phyloP scores from a whole-genome alignment of 345 rosid species.

The Lumnitzera littorea region DNA sequence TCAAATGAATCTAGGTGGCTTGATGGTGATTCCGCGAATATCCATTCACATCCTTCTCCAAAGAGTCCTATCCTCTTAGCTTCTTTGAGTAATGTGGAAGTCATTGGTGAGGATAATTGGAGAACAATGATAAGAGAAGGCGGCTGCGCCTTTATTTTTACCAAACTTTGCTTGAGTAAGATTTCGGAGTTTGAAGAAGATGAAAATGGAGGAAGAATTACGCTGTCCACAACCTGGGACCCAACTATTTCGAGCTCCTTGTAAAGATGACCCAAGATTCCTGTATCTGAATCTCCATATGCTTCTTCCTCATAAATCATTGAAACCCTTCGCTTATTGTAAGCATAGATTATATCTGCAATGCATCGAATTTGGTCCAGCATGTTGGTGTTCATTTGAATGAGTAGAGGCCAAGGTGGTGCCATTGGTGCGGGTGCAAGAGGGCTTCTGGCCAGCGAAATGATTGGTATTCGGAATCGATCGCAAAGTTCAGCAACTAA shows the following conservation, averaged over 20 bases:
- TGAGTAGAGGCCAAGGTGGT: slow-evolving; percentile 32
- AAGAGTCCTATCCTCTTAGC: slow-evolving; percentile 30
- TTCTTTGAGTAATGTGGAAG: slow-evolving; percentile 26
- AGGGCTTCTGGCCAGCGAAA: slow-evolving; percentile 30
- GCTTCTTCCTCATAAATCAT: slow-evolving; percentile 33
- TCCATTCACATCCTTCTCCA: slow-evolving; percentile 38
- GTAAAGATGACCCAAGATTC: slow-evolving; percentile 18
- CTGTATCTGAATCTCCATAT: slow-evolving; percentile 22
- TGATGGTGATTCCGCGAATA: slow-evolving; percentile 23
- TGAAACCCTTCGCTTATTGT: slow-evolving; percentile 27
- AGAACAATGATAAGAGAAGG: slow-evolving; percentile 46
- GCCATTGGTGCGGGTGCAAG: background rate
- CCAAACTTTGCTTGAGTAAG: slow-evolving; percentile 20
- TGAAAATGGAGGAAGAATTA: slow-evolving; percentile 34
- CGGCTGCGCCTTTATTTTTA: slow-evolving; percentile 7
- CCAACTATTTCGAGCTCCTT: slow-evolving; percentile 21
- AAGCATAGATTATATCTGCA: slow-evolving; percentile 24
- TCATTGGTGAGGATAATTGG: slow-evolving; percentile 26
- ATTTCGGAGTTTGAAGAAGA: slow-evolving; percentile 14
- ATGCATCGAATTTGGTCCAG: slow-evolving; percentile 31
- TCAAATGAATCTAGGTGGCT: slow-evolving; percentile 23
- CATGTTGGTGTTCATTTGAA: slow-evolving; percentile 22
- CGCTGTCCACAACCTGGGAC: slow-evolving; percentile 27
- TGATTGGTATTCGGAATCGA: slow-evolving; percentile 27
- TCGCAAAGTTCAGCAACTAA: slow-evolving; percentile 31